Evolutionary conservation across 2,329 filamentous ascomycete species (phyloP).

Genomic region (Colletotrichum endophyticum): DNA sequence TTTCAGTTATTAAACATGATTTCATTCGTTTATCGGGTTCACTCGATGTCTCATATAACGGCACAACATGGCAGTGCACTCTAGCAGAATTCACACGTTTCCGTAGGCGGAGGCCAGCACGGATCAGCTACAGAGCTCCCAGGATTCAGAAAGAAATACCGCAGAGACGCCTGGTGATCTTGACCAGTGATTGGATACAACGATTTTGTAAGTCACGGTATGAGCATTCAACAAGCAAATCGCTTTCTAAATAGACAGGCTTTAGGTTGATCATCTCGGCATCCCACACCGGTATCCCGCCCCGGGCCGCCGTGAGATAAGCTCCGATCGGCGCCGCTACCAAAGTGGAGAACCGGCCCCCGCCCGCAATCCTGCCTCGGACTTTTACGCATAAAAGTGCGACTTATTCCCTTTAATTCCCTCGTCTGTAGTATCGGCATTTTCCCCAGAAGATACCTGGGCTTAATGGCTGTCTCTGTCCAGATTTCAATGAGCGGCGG

Average conservation of each 20-base stretch:
- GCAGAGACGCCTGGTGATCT: neutral
- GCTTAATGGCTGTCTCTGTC: neutral
- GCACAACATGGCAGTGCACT: neutral
- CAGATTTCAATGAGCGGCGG: neutral
- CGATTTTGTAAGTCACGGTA: rapidly evolving
- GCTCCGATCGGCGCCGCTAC: neutral
- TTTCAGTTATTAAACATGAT: neutral
- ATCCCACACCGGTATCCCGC: neutral
- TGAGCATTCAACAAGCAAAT: rapidly evolving
- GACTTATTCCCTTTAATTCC: neutral
- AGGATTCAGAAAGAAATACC: neutral
- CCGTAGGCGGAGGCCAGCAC: neutral
- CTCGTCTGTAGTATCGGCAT: neutral
- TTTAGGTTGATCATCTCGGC: neutral
- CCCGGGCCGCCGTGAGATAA: neutral
- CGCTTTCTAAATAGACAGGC: neutral
- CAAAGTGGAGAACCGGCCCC: neutral
- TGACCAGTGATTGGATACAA: neutral
- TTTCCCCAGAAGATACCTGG: neutral
- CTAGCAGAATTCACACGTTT: neutral
- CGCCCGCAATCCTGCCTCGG: neutral
- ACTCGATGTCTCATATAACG: neutral
- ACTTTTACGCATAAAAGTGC: neutral
- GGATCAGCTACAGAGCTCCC: neutral
- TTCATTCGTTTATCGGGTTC: neutral